Conservation (phyloP, 306 rosid species). For the Elaeagnus macrophylla region DNA sequence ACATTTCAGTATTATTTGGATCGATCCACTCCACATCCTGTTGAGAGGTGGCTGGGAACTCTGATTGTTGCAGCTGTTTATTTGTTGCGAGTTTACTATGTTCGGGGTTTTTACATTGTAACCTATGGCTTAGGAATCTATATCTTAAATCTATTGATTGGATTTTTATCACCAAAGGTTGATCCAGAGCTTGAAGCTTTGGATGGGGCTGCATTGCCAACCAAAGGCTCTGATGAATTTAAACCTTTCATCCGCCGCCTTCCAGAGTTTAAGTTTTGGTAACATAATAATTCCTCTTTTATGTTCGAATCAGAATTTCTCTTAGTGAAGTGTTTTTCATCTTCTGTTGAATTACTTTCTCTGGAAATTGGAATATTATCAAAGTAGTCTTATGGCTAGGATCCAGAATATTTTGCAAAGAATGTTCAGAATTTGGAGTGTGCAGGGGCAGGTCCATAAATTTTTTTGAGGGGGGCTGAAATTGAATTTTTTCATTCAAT, state of each 20-base stretch:
- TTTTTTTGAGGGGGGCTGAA: too few species aligned
- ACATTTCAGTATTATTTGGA: conserved; percentile 57
- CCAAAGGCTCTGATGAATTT: conserved; percentile 54
- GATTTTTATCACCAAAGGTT: conserved; percentile 54
- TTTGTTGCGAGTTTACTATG: conserved; percentile 43
- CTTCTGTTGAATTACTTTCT: background rate
- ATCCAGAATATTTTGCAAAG: too few species aligned
- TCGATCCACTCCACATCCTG: conserved; percentile 45
- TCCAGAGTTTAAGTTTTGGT: conserved; percentile 76
- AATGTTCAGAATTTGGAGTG: too few species aligned
- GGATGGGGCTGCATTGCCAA: conserved; percentile 63
- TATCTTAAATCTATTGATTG: conserved; percentile 53
- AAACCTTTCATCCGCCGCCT: conserved; percentile 64
- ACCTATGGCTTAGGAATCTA: conserved; percentile 61
- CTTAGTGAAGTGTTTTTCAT: background rate
- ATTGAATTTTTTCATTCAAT: too few species aligned
- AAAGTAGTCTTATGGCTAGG: too few species aligned
- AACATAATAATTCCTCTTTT: conserved; percentile 8
- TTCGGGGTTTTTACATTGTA: conserved; percentile 51
- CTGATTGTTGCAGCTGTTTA: conserved; percentile 33
- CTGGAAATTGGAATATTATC: too few species aligned
- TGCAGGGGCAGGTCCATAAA: too few species aligned
- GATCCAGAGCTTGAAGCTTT: conserved; percentile 58
- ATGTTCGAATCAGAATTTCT: too few species aligned
- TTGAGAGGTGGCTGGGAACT: conserved; percentile 61